A percentile compares a stretch with the other conserved stretches of the same genome.
Evolutionary conservation across 2,329 filamentous ascomycete species (phyloP).

Genomic region (Tolypocladium amazonense): DNA sequence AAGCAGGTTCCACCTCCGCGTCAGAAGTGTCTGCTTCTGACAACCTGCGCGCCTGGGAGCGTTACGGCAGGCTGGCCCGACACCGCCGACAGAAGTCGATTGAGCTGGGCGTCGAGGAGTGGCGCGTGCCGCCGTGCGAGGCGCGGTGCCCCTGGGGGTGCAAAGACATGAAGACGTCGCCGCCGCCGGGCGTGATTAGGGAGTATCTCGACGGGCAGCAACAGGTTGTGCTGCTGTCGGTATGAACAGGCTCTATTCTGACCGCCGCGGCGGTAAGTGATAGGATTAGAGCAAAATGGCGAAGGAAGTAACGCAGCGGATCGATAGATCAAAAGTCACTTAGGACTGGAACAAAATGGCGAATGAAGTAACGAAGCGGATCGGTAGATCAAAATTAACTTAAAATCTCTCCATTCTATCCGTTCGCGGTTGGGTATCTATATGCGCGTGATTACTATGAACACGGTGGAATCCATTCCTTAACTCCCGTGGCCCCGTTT

Average conservation of each 20-base stretch:
- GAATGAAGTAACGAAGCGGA: background rate
- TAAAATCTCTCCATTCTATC: background rate
- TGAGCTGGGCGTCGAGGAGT: conserved; percentile 1
- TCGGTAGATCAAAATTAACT: background rate
- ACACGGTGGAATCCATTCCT: background rate
- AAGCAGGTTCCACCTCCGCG: conserved; percentile 5
- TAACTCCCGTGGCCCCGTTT: background rate
- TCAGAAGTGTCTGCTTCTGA: conserved; percentile 4
- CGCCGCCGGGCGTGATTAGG: background rate
- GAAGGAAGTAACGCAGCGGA: background rate
- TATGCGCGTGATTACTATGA: background rate
- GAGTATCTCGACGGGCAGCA: background rate
- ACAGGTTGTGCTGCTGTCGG: background rate
- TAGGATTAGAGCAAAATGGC: background rate
- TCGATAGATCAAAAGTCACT: background rate
- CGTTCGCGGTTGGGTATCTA: background rate
- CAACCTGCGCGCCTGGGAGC: conserved; percentile 13
- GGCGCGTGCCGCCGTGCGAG: conserved; percentile 2
- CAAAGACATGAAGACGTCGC: background rate
- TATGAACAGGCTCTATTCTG: background rate
- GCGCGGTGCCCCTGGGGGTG: conserved; percentile 7
- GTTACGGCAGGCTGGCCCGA: conserved; percentile 11
- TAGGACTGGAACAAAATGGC: background rate
- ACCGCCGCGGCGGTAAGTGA: background rate
- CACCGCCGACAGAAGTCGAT: conserved; percentile 9